Evolutionary conservation across 2,329 filamentous ascomycete species (phyloP).

Genomic region (Beauveria brongniartii): DNA sequence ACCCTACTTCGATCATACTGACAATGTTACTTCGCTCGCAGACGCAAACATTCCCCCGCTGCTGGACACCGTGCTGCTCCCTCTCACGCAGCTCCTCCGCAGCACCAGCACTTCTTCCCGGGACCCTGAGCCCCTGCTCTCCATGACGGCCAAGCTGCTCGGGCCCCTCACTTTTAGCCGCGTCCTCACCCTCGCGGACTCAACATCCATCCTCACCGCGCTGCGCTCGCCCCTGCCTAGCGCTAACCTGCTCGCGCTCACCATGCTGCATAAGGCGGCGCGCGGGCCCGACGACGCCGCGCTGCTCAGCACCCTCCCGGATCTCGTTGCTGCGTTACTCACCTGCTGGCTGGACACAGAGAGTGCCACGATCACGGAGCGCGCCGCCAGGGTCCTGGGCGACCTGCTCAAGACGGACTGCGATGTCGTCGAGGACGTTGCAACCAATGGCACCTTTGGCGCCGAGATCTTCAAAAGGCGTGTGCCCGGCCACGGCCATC

Average conservation of each 20-base stretch:
- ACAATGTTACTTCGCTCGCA: constrained; percentile 15
- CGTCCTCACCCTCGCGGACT: constrained; percentile 42
- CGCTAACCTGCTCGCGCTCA: constrained; percentile 49
- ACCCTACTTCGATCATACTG: not conserved
- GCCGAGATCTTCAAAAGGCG: constrained; percentile 30
- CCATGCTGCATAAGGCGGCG: constrained; percentile 48
- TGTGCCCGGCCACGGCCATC: constrained; percentile 38
- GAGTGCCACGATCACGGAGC: constrained; percentile 29
- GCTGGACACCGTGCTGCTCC: constrained; percentile 45
- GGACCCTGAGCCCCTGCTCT: constrained; percentile 43
- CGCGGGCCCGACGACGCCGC: constrained; percentile 38
- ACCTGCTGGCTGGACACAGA: constrained; percentile 30
- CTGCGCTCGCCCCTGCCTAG: constrained; percentile 46
- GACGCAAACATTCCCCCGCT: constrained; percentile 45
- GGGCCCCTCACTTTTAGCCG: constrained; percentile 44
- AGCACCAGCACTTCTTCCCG: constrained; percentile 38
- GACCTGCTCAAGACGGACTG: constrained; percentile 50
- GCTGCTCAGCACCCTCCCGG: constrained; percentile 41
- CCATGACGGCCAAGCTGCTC: constrained; percentile 48
- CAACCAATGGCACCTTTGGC: constrained; percentile 15
- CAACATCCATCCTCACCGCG: constrained; percentile 42
- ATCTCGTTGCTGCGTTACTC: constrained; percentile 40
- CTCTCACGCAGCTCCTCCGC: constrained; percentile 44
- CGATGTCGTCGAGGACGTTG: constrained; percentile 24
- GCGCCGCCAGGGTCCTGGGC: constrained; percentile 40